phyloP scores from a whole-genome alignment of 139 green algal genomes.

The Tetraselmis chui region DNA sequence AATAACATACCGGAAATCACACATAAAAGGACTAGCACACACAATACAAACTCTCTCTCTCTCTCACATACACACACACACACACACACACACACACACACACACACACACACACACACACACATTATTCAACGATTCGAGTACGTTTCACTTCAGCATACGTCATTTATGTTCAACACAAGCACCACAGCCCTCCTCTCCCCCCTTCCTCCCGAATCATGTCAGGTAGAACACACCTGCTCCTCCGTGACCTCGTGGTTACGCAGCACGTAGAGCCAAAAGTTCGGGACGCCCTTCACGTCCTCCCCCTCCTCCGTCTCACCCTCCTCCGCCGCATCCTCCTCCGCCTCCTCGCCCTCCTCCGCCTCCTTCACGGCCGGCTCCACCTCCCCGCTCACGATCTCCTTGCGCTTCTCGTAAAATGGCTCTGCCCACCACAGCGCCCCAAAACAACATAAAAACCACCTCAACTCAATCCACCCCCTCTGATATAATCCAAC shows the following conservation, averaged over 20 bases:
- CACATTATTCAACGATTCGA: too few relatives aligned
- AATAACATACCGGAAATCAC: too few relatives aligned
- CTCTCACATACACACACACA: too few relatives aligned
- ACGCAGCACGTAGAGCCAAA: conserved; percentile 74
- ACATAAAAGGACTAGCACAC: too few relatives aligned
- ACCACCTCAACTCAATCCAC: not conserved
- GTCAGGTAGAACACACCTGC: too few relatives aligned
- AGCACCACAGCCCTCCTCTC: too few relatives aligned
- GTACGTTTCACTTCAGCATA: too few relatives aligned
- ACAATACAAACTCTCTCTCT: too few relatives aligned
- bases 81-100: too few relatives aligned
- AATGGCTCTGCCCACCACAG: conserved; percentile 48
- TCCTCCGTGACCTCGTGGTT: conserved; percentile 52
- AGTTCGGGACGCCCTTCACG: conserved; percentile 73
- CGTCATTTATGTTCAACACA: too few relatives aligned
- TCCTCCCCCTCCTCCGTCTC: not conserved
- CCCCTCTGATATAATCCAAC: not conserved
- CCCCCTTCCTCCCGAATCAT: too few relatives aligned
- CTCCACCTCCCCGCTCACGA: conserved; percentile 58
- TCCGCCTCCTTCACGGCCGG: conserved; percentile 37
- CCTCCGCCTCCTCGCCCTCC: conserved; percentile 18
- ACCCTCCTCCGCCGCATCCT: conserved; percentile 11
- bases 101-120: too few relatives aligned
- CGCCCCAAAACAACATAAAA: not conserved
- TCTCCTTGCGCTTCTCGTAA: conserved; percentile 56